Conservation (phyloP, 495 filamentous ascomycete species). For the Entonaema liquescens region DNA sequence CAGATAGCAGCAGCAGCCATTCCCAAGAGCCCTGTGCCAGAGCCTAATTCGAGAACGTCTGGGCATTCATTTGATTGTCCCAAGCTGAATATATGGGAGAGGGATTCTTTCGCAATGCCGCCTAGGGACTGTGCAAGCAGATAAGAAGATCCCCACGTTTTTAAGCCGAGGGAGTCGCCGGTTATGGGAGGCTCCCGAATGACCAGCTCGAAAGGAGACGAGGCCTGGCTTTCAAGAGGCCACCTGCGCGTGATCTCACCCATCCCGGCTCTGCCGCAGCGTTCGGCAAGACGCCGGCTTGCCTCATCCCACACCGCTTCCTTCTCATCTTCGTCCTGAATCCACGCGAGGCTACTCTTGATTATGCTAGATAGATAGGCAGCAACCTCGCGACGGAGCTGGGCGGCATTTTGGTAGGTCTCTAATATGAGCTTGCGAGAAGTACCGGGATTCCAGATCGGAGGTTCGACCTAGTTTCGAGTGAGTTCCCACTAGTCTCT, state of each 20-base stretch:
- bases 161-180: conserved; percentile 86
- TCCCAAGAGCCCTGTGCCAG: conserved; percentile 71
- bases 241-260: conserved; percentile 79
- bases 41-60: conserved; percentile 66
- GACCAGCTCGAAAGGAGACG: conserved; percentile 62
- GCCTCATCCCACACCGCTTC: conserved; percentile 84
- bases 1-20: conserved; percentile 57
- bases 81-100: conserved; percentile 50
- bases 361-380: conserved; percentile 80
- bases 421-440: conserved; percentile 46
- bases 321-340: conserved; percentile 71
- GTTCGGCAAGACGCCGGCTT: conserved; percentile 77
- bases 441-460: conserved; percentile 49
- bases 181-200: conserved; percentile 89
- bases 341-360: conserved; percentile 76
- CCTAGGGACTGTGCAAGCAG: conserved; percentile 80
- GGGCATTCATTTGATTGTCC: conserved; percentile 13
- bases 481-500: conserved; percentile 4
- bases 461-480: conserved; percentile 46
- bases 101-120: conserved; percentile 46
- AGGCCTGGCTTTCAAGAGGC: conserved; percentile 57
- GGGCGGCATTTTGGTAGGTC: conserved; percentile 41
- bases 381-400: conserved; percentile 53
- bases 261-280: conserved; percentile 80
- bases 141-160: conserved; percentile 91